A percentile compares a stretch with the other conserved stretches of the same genome.
phyloP scores from a whole-genome alignment of 345 rosid species.

The Eucalyptus pumila region DNA sequence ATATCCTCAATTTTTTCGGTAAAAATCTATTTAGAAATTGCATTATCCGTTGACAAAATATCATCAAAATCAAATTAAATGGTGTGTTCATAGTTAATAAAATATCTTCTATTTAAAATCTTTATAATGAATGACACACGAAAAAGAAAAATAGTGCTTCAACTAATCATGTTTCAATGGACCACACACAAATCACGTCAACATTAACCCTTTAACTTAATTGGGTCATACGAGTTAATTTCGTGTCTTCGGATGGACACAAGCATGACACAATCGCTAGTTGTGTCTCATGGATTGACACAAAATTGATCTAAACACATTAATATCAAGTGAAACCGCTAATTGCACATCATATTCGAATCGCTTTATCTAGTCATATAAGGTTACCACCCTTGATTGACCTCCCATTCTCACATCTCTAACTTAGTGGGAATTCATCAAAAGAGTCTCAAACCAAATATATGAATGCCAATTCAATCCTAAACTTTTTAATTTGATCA shows the following conservation, averaged over 20 bases:
- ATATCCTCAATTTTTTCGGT: neutral
- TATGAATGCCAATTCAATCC: neutral
- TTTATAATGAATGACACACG: neutral
- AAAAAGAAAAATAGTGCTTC: neutral
- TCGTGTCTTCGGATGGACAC: neutral
- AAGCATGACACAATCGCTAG: neutral
- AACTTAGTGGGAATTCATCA: neutral
- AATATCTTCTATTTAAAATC: neutral
- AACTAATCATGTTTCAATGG: neutral
- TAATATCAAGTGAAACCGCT: neutral
- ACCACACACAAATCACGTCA: neutral
- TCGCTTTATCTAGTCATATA: neutral
- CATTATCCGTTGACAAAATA: neutral
- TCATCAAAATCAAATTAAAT: neutral
- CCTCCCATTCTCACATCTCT: neutral
- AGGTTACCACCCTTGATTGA: neutral
- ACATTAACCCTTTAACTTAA: neutral
- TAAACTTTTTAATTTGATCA: neutral
- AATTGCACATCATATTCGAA: neutral
- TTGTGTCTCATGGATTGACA: neutral
- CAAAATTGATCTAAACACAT: neutral
- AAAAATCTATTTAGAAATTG: neutral
- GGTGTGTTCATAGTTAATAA: neutral
- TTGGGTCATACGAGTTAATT: neutral
- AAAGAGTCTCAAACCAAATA: neutral